Conservation (phyloP, 192 early-diverging fungal species). For the Kappamyces sp. region DNA sequence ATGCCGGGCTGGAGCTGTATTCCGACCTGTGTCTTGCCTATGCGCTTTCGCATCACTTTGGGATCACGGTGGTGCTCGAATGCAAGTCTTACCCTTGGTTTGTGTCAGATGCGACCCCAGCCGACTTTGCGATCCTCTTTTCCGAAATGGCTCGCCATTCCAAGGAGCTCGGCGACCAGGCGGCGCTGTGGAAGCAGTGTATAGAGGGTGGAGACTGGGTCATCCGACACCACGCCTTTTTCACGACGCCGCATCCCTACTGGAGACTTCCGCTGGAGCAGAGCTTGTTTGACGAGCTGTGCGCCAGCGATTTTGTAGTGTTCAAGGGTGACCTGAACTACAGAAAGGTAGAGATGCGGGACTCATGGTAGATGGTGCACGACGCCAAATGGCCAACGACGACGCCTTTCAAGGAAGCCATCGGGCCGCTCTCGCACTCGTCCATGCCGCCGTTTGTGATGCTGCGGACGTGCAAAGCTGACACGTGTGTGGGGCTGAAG, state of each 20-base stretch:
- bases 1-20: constrained; percentile 89
- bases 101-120: constrained; percentile 77
- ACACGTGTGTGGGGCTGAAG: constrained; percentile 69
- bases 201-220: constrained; percentile 60
- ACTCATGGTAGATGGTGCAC: constrained; percentile 57
- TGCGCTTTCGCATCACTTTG: constrained; percentile 60
- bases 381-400: constrained; percentile 81
- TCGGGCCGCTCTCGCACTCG: constrained; percentile 60
- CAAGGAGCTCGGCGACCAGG: constrained; percentile 37
- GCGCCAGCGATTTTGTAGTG: constrained; percentile 56
- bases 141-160: constrained; percentile 21
- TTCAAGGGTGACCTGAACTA: constrained; percentile 99
- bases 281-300: constrained; percentile 58
- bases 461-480: constrained; percentile 83
- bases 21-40: constrained; percentile 85
- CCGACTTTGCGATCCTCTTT: constrained; percentile 64
- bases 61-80: constrained; percentile 69
- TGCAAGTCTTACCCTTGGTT: constrained; percentile 92
- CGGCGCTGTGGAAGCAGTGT: constrained; percentile 42
- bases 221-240: constrained; percentile 70
- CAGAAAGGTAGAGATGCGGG: constrained; percentile 56
- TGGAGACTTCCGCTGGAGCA: constrained; percentile 67
- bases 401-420: constrained; percentile 76
- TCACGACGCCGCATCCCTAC: constrained; percentile 80
- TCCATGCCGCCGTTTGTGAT: constrained; percentile 56